Evolutionary conservation across 1,139 yeast species (phyloP).

Genomic region (Suhomyces atakaporum): DNA sequence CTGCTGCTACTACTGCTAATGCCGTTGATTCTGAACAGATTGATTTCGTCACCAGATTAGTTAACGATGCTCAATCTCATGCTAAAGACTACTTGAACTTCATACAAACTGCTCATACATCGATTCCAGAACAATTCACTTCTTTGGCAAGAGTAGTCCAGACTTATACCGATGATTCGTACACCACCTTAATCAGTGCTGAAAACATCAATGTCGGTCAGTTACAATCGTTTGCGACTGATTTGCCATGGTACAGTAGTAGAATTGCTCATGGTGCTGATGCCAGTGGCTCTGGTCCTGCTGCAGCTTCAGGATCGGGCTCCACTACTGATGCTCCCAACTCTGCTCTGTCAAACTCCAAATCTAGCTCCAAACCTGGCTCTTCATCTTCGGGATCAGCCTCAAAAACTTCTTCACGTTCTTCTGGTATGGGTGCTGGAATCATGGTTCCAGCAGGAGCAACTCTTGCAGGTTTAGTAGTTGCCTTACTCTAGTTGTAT

Average conservation of each 20-base stretch:
- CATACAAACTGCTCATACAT: conserved; percentile 24
- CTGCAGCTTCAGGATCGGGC: conserved; percentile 15
- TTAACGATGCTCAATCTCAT: conserved; percentile 27
- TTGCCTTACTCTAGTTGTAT: conserved; percentile 11
- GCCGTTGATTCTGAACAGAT: conserved; percentile 17
- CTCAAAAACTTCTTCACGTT: conserved; percentile 4
- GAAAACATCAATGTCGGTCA: conserved; percentile 18
- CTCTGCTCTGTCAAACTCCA: conserved; percentile 4
- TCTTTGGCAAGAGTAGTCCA: conserved; percentile 29
- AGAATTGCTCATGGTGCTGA: conserved; percentile 21
- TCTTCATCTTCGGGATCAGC: conserved; percentile 5
- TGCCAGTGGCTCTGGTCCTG: conserved; percentile 14
- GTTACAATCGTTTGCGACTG: conserved; percentile 37
- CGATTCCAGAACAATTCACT: conserved; percentile 28
- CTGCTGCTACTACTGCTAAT: conserved; percentile 5
- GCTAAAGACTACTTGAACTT: conserved; percentile 25
- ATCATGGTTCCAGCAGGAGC: conserved; percentile 11
- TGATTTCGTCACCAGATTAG: conserved; percentile 32
- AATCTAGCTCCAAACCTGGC: conserved; percentile 3
- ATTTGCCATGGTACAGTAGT: conserved; percentile 42
- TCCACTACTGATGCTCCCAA: conserved; percentile 7
- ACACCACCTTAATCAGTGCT: conserved; percentile 38
- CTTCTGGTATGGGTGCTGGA: conserved; percentile 8
- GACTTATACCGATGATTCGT: conserved; percentile 40
- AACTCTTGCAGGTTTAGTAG: conserved; percentile 12